Evolutionary conservation across 495 filamentous ascomycete genomes (phyloP).

Genomic region (Parachaetomium inaequale): DNA sequence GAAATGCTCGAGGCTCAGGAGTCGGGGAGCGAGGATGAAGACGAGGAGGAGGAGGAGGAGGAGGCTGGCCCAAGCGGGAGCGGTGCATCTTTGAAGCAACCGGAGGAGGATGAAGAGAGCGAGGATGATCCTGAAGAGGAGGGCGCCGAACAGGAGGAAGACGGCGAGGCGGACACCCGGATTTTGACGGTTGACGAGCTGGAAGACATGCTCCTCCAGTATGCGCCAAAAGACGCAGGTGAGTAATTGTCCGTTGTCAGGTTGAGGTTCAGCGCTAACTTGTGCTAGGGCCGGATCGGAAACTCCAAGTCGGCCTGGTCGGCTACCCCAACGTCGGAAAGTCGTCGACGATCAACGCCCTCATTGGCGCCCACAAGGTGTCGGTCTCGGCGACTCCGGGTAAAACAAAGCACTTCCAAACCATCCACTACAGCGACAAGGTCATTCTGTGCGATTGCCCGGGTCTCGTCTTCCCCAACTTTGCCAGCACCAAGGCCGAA

Average conservation of each 20-base stretch:
- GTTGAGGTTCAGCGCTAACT: slow-evolving; percentile 18
- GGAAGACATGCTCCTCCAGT: slow-evolving; percentile 78
- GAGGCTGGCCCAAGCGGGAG: slow-evolving; percentile 22
- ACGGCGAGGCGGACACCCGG: slow-evolving; percentile 59
- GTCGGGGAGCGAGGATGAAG: slow-evolving; percentile 37
- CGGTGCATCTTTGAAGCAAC: slow-evolving; percentile 21
- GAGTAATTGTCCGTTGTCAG: slow-evolving; percentile 13
- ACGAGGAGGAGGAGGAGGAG: slow-evolving; percentile 33
- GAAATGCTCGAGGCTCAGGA: slow-evolving; percentile 69
- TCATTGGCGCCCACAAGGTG: slow-evolving; percentile 97
- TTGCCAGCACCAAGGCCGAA: slow-evolving; percentile 93
- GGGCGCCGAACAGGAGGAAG: slow-evolving; percentile 24
- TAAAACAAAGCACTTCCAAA: slow-evolving; percentile 99
- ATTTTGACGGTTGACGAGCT: slow-evolving; percentile 92
- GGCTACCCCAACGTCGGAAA: slow-evolving; percentile 99
- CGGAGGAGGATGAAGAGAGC: slow-evolving; percentile 31
- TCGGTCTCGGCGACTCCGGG: slow-evolving; percentile 96
- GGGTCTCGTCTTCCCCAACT: slow-evolving; percentile 97
- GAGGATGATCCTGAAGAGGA: slow-evolving; percentile 28
- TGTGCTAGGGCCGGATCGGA: slow-evolving; percentile 47
- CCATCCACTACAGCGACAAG: slow-evolving; percentile 83
- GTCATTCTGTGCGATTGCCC: slow-evolving; percentile 97
- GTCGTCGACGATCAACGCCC: slow-evolving; percentile 97
- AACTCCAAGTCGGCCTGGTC: slow-evolving; percentile 87
- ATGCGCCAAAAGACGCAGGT: slow-evolving; percentile 59